These are phyloP conservation scores for Oropetium thomaeum DNA, from an alignment of 176 grass and related monocot species.

Conservation along the genomic window DNA sequence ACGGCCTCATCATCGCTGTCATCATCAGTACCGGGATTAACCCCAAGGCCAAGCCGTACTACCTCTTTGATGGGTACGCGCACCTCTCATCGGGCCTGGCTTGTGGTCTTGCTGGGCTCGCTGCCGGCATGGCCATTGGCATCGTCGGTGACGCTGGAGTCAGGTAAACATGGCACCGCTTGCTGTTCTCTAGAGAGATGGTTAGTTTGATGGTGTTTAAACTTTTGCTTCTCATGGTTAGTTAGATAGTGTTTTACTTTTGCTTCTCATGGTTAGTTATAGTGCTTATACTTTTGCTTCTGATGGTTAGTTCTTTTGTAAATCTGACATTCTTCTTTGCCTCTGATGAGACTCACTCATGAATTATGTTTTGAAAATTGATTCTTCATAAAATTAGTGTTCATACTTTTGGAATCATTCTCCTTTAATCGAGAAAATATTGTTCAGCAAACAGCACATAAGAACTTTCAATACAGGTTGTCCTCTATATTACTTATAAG, in stretches of 20 bases:
- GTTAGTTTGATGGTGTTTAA: no score
- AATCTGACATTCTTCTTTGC: neutral
- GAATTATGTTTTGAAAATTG: neutral
- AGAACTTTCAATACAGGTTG: neutral
- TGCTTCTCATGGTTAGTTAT: no score
- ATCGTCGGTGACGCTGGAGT: conserved; percentile 98
- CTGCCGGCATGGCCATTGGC: conserved; percentile 94
- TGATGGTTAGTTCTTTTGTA: neutral
- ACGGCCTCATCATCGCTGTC: conserved; percentile 92
- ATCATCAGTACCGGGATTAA: conserved; percentile 97
- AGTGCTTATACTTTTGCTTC: no score
- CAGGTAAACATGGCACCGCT: conserved; percentile 39
- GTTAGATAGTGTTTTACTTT: no score
- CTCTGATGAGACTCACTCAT: neutral
- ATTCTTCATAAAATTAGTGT: neutral
- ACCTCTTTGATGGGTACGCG: conserved; percentile 91
- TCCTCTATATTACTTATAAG: no score
- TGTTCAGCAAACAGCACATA: neutral
- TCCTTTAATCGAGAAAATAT: neutral
- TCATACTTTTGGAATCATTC: neutral
- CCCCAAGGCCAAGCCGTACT: conserved; percentile 97
- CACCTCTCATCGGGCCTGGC: conserved; percentile 87
- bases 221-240: no score
- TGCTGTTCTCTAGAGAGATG: neutral
- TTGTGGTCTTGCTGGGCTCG: conserved; percentile 86